Evolutionary conservation across 2,329 filamentous ascomycete genomes (phyloP).

Genomic region (Didymella exigua): DNA sequence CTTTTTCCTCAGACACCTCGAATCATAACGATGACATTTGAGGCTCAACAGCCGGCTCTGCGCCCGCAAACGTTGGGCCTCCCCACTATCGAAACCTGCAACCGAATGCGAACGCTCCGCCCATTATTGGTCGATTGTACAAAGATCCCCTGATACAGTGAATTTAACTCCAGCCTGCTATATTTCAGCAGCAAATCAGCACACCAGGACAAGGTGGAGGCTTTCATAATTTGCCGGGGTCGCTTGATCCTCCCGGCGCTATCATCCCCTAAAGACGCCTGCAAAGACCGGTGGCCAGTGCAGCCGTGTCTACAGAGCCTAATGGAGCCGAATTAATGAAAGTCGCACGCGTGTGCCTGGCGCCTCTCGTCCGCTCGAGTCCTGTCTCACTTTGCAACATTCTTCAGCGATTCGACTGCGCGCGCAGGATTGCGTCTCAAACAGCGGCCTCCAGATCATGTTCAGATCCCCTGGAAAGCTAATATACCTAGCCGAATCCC

Average conservation of each 20-base stretch:
- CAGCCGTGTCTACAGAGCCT: slow-evolving; percentile 13
- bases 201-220: background rate
- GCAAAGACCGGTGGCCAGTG: slow-evolving; percentile 12
- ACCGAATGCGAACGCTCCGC: background rate
- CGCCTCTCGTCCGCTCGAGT: slow-evolving; percentile 10
- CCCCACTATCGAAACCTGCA: slow-evolving; percentile 1
- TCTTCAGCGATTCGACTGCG: slow-evolving; percentile 9
- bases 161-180: slow-evolving; percentile 10
- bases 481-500: slow-evolving; percentile 28
- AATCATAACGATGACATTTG: background rate
- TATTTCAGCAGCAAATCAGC: slow-evolving; percentile 9
- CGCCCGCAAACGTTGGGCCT: slow-evolving; percentile 7
- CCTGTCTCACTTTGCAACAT: slow-evolving; percentile 13
- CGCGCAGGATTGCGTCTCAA: slow-evolving; percentile 3
- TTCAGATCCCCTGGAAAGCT: slow-evolving; percentile 25
- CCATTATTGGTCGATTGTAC: slow-evolving; percentile 8
- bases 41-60: slow-evolving; percentile 5
- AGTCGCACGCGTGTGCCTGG: slow-evolving; percentile 17
- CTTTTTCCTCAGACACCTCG: background rate
- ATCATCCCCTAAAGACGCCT: slow-evolving; percentile 14
- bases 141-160: slow-evolving; percentile 8
- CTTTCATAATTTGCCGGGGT: slow-evolving; percentile 9
- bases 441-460: slow-evolving; percentile 23
- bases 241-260: slow-evolving; percentile 17
- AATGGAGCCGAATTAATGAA: slow-evolving; percentile 18